Conservation (phyloP, 2,329 filamentous ascomycete genomes). For the Aspergillaceae sp. region DNA sequence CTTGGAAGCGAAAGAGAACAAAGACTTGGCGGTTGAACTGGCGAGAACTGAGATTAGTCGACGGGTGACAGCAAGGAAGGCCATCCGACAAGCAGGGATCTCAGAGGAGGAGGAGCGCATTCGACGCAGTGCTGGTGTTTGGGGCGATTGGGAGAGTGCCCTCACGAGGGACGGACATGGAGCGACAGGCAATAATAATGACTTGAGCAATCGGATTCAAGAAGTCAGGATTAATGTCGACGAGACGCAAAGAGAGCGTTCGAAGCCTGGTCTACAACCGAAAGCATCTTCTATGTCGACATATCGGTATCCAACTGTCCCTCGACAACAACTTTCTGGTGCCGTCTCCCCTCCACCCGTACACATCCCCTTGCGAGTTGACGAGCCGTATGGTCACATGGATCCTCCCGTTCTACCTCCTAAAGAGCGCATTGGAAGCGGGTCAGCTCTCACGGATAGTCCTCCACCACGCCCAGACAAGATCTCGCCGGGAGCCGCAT, state of each 20-base stretch:
- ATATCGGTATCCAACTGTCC: conserved; percentile 39
- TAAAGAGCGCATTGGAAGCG: conserved; percentile 20
- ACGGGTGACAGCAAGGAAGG: conserved; percentile 54
- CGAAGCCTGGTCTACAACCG: conserved; percentile 8
- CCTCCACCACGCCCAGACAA: conserved; percentile 22
- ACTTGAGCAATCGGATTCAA: conserved; percentile 46
- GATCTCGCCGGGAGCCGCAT: conserved; percentile 2
- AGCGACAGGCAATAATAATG: conserved; percentile 24
- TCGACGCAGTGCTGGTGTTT: conserved; percentile 46
- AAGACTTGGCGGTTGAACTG: conserved; percentile 66
- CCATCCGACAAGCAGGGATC: conserved; percentile 50
- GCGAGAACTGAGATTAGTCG: conserved; percentile 64
- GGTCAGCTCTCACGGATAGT: conserved; percentile 11
- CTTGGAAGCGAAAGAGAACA: conserved; percentile 61
- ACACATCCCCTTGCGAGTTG: conserved; percentile 7
- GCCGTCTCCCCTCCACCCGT: conserved; percentile 12
- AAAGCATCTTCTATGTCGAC: conserved; percentile 15
- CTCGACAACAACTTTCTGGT: conserved; percentile 25
- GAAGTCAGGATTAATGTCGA: conserved; percentile 39
- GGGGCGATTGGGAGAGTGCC: conserved; percentile 46
- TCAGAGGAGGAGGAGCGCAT: conserved; percentile 50
- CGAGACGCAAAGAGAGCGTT: conserved; percentile 7
- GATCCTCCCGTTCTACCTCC: conserved; percentile 33
- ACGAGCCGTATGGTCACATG: conserved; percentile 9
- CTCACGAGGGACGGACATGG: conserved; percentile 24